Evolutionary conservation across 495 filamentous ascomycete species (phyloP), one percentile per base, ranked within the genome.

Genomic region (Hypoxylon crocopeplum): DNA sequence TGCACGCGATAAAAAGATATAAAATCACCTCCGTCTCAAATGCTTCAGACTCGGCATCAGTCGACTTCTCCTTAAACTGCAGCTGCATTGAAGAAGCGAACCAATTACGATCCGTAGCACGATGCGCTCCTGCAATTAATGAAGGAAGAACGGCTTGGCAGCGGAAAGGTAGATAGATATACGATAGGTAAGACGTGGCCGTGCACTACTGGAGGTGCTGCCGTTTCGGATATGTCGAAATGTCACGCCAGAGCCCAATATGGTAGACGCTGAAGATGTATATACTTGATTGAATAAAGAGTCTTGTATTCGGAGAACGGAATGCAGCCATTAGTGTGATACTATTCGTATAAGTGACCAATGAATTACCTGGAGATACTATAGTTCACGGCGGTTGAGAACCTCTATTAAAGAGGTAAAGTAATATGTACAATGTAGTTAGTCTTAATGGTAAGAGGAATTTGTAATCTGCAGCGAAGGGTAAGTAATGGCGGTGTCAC

Each of bases 271-370:
- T n/a, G n/a, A n/a, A n/a, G n/a, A n/a, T n/a, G n/a, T n/a, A n/a
- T n/a, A n/a, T n/a, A n/a, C n/a, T n/a, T n/a, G n/a, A n/a, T n/a
- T n/a, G n/a, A n/a, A n/a, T n/a, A n/a, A n/a, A n/a, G n/a, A n/a
- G n/a, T n/a, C n/a, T n/a, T n/a, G n/a, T n/a, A n/a, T n/a, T n/a
- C n/a, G n/a, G n/a, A n/a, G n/a, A n/a, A n/a, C n/a, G n/a, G n/a
- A n/a, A n/a, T n/a, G n/a, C n/a, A n/a, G n/a, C n/a, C n/a, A n/a
- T n/a, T n/a, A n/a, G n/a, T n/a, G 32, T 47, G 33, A 20, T 37
- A 40, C 24, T 56, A 12, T 30, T 45, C 55, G 55, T 58, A 58
- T 58, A 50, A 41, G 12, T 10, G 22, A n/a, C 46, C 46, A 50
- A 58, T 58, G 20, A 20, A 10, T 37, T 1, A 37, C n/a, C n/a